These are phyloP conservation scores for Leishmania gerbilli DNA, from an alignment of 208 protist genomes.

Conservation along the genomic window DNA sequence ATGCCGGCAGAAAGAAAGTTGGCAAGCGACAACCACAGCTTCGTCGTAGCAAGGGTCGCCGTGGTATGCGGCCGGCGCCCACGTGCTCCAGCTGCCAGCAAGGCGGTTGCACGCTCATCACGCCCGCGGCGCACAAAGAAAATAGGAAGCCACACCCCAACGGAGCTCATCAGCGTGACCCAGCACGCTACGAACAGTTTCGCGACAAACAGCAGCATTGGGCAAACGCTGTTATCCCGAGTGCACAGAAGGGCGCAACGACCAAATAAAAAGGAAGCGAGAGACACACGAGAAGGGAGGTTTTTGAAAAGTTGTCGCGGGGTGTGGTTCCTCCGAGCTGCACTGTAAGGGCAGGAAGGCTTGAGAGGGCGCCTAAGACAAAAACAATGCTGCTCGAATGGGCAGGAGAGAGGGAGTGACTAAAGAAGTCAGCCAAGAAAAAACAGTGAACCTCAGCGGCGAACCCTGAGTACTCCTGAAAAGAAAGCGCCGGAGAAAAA, in stretches of 20 bases:
- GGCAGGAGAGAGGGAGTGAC: neutral
- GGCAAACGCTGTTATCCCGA: neutral
- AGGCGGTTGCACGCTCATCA: neutral
- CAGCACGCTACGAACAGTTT: conserved; percentile 34
- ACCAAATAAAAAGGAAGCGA: neutral
- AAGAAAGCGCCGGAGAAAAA: neutral
- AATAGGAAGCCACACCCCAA: conserved; percentile 59
- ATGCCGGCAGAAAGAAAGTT: conserved; percentile 73
- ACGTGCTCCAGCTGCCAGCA: neutral
- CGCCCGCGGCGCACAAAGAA: conserved; percentile 29
- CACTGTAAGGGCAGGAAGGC: neutral
- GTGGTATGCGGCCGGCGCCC: neutral
- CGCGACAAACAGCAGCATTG: conserved; percentile 24
- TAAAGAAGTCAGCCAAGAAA: neutral
- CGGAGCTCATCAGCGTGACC: conserved; percentile 48
- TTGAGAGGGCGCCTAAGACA: neutral
- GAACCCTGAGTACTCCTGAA: neutral
- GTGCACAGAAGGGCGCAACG: too few species aligned
- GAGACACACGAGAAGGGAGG: neutral
- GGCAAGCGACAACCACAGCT: conserved; percentile 45
- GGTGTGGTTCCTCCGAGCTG: neutral
- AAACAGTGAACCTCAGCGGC: neutral
- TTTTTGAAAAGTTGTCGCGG: too few species aligned
- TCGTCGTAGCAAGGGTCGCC: conserved; percentile 2
- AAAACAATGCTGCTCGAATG: neutral